phyloP scores from a whole-genome alignment of 2,329 filamentous ascomycete species.

The Calonectria ilicicola region DNA sequence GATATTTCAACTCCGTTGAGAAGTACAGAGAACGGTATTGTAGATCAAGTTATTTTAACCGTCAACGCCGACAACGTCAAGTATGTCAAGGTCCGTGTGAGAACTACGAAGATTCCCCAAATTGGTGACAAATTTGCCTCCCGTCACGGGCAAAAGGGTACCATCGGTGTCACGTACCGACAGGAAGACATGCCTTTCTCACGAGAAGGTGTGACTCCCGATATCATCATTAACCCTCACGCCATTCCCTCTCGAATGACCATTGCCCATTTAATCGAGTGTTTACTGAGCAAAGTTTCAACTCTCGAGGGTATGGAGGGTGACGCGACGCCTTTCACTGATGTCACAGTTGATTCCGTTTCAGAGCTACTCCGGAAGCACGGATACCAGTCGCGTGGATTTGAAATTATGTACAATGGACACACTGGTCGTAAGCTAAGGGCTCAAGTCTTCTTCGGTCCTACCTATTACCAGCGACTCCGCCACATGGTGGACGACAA shows the following conservation, averaged over 20 bases:
- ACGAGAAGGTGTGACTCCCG: conserved; percentile 88
- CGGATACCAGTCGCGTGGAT: conserved; percentile 96
- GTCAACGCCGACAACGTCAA: conserved; percentile 95
- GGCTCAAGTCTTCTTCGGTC: conserved; percentile 95
- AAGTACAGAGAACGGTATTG: conserved; percentile 96
- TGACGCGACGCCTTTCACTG: conserved; percentile 97
- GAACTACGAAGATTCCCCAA: conserved; percentile 97
- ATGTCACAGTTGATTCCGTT: conserved; percentile 94
- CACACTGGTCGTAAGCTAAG: conserved; percentile 95
- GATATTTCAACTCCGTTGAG: conserved; percentile 95
- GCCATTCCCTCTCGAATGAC: conserved; percentile 99
- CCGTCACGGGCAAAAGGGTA: conserved; percentile 98
- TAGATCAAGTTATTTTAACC: conserved; percentile 92
- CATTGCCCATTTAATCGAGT: conserved; percentile 99
- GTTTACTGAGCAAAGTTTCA: conserved; percentile 94
- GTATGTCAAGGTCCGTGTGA: conserved; percentile 96
- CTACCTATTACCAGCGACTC: conserved; percentile 98
- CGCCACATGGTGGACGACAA: conserved; percentile 99
- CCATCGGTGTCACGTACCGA: conserved; percentile 97
- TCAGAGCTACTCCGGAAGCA: conserved; percentile 87
- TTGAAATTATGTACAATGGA: conserved; percentile 99
- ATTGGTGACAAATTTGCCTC: conserved; percentile 99
- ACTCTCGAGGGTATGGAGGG: conserved; percentile 95
- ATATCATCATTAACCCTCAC: conserved; percentile 99
- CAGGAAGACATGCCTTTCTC: conserved; percentile 99